phyloP scores from a whole-genome alignment of 2,329 filamentous ascomycete species.

The Ceratocystis destructans region DNA sequence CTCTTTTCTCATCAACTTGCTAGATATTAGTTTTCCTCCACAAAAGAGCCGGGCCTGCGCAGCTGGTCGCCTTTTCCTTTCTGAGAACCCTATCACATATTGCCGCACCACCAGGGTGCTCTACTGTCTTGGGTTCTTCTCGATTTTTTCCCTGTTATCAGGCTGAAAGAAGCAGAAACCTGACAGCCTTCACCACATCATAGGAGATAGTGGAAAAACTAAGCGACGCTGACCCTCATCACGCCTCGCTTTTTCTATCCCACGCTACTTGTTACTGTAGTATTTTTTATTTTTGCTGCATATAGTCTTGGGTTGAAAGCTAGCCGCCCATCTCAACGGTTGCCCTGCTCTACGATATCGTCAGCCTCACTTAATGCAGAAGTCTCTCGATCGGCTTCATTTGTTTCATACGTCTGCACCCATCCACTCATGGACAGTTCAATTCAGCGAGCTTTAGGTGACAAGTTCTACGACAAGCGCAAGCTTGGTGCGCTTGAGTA shows the following conservation, averaged over 20 bases:
- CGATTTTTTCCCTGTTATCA: neutral
- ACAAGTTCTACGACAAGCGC: constrained; percentile 97
- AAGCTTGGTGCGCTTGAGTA: constrained; percentile 95
- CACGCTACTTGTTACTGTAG: neutral
- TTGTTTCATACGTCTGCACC: constrained; percentile 17
- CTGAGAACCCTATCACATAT: neutral
- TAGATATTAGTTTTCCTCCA: neutral
- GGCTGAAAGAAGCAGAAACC: neutral
- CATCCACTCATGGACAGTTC: constrained; percentile 59
- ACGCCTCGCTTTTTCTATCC: neutral
- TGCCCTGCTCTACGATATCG: neutral
- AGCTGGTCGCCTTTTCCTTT: neutral
- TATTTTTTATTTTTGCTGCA: neutral
- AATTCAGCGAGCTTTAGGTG: constrained; percentile 82
- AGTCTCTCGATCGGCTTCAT: neutral
- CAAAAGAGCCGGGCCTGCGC: neutral
- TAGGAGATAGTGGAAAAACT: neutral
- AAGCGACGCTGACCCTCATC: too few species aligned
- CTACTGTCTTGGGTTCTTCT: neutral
- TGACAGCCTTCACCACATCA: neutral
- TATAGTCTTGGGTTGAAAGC: neutral
- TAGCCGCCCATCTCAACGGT: neutral
- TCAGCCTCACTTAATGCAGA: neutral
- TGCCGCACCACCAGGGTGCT: neutral
- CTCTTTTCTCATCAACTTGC: neutral